Base-by-base conservation (phyloP, 2,329 filamentous ascomycete genomes). In the Teratosphaeria gauchensis region DNA sequence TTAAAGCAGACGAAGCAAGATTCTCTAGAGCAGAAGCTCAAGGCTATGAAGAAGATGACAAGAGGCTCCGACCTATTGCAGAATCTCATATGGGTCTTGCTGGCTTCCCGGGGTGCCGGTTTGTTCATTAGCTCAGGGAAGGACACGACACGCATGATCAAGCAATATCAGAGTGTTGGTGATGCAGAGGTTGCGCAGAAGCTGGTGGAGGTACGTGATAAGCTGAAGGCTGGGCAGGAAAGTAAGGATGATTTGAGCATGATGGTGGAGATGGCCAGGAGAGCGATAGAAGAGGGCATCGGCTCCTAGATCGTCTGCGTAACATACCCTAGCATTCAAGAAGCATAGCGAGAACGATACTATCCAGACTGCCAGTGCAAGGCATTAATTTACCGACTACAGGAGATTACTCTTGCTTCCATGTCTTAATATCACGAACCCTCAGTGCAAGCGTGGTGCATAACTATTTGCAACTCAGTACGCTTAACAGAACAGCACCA, bases 101-200 rank as follows among this genome's bases (percentile, higher is more conserved):
- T 72, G 9, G 67, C 69, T 4, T 58, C 58, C 1, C 57, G 56
- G 21, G 62, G 61, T 9, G 65, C 67, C 0, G 69, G 65, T 0
- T 48, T 72, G 24, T 73, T 68, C 54, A 66, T 72, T 53, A 70
- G 68, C 57, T 66, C 68, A 3, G 71, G 71, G 8, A 72, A 69
- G 56, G 71, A 73, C 55, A 72, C 71, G 3, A 71, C 63, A 24
- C 61, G 70, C 51, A 71, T 73, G 71, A 70, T 73, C 53, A 69
- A 66, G 58, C 64, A 63, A 54, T 69, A 64, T 31, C 61, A 64
- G 19, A 55, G 51, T n/a, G 57, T 65, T 28, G 65, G 63, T 4
- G 63, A 70, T 55, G 59, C 53, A 1, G 68, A 64, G n/a, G 60
- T 62, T 28, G 65, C 57, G 11, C 59, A 54, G 51, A 63, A 65